Conservation (phyloP, 768 basidiomycete species). For the Boletus pseudo-olivaceus region DNA sequence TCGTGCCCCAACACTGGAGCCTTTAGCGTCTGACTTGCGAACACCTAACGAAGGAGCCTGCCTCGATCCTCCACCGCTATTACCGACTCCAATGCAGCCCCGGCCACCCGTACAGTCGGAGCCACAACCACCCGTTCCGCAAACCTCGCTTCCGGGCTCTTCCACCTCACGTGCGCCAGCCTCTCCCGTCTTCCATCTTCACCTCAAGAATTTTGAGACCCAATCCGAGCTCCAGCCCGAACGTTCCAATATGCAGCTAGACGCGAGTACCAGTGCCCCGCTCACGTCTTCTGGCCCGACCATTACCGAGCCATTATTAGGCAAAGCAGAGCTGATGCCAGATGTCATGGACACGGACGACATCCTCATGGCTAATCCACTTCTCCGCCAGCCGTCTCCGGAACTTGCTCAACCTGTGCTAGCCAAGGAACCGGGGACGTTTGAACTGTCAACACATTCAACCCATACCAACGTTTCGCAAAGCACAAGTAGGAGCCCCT, state of each 20-base stretch:
- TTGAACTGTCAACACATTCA: neutral
- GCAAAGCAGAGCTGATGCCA: neutral
- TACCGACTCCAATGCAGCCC: neutral
- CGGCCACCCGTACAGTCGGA: neutral
- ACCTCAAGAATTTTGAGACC: neutral
- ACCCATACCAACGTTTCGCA: slow-evolving; percentile 1
- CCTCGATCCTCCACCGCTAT: neutral
- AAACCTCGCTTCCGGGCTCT: neutral
- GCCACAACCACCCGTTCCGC: neutral
- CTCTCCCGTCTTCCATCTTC: slow-evolving; percentile 8
- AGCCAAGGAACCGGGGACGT: neutral
- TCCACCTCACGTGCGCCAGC: neutral
- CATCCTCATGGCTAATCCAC: neutral
- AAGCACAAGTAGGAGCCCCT: slow-evolving; percentile 8
- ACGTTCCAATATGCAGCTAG: neutral
- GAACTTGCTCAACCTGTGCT: neutral
- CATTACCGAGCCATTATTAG: neutral
- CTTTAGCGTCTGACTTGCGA: neutral
- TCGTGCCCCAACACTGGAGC: neutral
- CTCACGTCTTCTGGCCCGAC: neutral
- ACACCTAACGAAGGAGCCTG: neutral
- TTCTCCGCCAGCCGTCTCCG: neutral
- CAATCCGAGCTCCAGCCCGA: neutral
- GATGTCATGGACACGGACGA: neutral
- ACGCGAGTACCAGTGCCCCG: neutral